Evolutionary conservation across 805 yeast genomes (phyloP).

Genomic region (Pichia rugopelliculosa): DNA sequence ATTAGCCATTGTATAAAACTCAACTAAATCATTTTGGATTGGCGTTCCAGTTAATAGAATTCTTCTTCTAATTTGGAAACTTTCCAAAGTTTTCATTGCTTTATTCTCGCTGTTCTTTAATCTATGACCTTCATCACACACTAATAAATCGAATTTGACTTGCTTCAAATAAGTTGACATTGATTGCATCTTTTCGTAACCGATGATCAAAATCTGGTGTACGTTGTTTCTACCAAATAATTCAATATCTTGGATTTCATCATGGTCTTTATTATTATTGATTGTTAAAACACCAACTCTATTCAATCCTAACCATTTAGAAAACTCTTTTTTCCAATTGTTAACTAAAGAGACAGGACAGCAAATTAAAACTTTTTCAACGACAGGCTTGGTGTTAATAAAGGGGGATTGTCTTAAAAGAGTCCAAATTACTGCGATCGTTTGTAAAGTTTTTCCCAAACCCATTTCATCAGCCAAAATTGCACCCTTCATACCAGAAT

Average conservation of each 20-base stretch:
- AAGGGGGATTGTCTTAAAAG: constrained; percentile 58
- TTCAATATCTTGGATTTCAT: constrained; percentile 49
- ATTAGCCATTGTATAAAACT: constrained; percentile 72
- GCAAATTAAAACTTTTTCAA: constrained; percentile 61
- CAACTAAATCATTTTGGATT: constrained; percentile 83
- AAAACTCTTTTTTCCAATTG: constrained; percentile 85
- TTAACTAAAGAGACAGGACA: constrained; percentile 87
- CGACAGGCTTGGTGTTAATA: constrained; percentile 28
- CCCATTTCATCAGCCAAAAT: constrained; percentile 98
- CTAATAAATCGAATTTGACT: constrained; percentile 53
- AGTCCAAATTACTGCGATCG: constrained; percentile 82
- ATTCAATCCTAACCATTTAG: constrained; percentile 74
- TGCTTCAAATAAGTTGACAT: constrained; percentile 41
- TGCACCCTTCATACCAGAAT: constrained; percentile 55
- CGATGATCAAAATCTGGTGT: constrained; percentile 76
- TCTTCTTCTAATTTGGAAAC: constrained; percentile 47
- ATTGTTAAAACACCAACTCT: constrained; percentile 61
- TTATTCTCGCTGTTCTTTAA: constrained; percentile 71
- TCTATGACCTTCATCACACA: constrained; percentile 96
- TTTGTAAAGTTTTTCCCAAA: constrained; percentile 80
- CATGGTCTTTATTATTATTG: constrained; percentile 40
- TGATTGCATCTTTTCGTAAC: constrained; percentile 73
- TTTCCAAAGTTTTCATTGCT: constrained; percentile 54
- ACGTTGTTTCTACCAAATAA: constrained; percentile 62
- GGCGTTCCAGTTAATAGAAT: constrained; percentile 58